Percentiles rank a stretch among this genome's conserved stretches.
Evolutionary conservation across 2,329 filamentous ascomycete species (phyloP).

Genomic region (Penicillium corylophilum): DNA sequence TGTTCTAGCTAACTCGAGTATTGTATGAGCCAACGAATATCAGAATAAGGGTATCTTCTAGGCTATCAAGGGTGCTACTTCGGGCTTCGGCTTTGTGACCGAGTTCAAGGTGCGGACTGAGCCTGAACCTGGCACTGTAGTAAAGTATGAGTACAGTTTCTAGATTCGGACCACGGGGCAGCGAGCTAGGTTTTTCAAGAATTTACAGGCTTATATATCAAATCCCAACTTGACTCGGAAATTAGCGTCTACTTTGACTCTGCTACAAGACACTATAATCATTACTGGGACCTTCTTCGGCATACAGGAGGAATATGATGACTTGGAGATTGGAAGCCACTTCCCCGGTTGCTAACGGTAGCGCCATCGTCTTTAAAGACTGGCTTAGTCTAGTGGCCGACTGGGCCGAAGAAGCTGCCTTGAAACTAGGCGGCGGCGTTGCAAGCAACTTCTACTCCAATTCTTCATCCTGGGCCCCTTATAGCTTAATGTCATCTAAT

Average conservation of each 20-base stretch:
- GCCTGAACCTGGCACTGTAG: constrained; percentile 41
- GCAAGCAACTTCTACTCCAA: constrained; percentile 57
- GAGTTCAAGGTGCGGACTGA: constrained; percentile 40
- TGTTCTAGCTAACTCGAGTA: constrained; percentile 43
- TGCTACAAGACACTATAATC: constrained; percentile 55
- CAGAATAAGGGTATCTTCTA: constrained; percentile 36
- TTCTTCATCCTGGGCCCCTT: constrained; percentile 52
- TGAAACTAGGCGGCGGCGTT: constrained; percentile 38
- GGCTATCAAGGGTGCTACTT: constrained; percentile 38
- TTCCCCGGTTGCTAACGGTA: constrained; percentile 23
- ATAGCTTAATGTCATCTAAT: constrained; percentile 49
- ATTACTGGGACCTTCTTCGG: constrained; percentile 65
- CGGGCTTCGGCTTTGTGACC: constrained; percentile 41
- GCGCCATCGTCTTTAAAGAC: constrained; percentile 27
- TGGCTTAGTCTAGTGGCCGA: constrained; percentile 29
- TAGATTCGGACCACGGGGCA: constrained; percentile 49
- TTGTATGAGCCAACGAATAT: constrained; percentile 30
- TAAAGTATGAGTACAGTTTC: constrained; percentile 60
- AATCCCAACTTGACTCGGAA: constrained; percentile 58
- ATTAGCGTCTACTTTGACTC: constrained; percentile 57
- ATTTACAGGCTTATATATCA: constrained; percentile 59
- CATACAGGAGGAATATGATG: constrained; percentile 56
- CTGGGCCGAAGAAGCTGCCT: constrained; percentile 26
- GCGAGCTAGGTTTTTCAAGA: constrained; percentile 52
- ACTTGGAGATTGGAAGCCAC: constrained; percentile 28